Base-by-base conservation (phyloP, 805 yeast genomes). In the Candida fluviatilis region DNA sequence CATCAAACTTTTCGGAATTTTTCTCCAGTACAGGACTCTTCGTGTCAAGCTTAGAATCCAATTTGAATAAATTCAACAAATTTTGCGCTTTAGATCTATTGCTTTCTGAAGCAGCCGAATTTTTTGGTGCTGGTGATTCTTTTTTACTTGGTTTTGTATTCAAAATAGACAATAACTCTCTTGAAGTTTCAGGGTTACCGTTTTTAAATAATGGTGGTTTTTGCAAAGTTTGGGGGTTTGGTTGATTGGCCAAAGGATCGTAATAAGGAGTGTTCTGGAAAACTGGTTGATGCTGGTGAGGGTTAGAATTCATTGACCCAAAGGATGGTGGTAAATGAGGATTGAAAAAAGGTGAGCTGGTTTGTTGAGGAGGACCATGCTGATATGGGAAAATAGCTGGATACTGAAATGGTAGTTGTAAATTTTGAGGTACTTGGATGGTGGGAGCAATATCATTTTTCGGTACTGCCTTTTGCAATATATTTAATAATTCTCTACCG, bases 401-500 rank as follows among this genome's bases (percentile, higher is more conserved):
- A 19, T 19, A 18, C 15, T 31, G 34, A 19, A 31, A 18, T 17
- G 34, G 25, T 16, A 31, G 7, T 19, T 31, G 34, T 25, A 25
- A 36, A 16, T 28, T 40, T 28, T 14, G 19, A 23, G 36, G 36
- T 23, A 24, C 26, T 38, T 18, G 35, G 14, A 13, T 24, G 5
- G 25, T 31, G 5, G 34, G 34, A 5, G 34, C 37, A 13, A 5
- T 26, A 25, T 16, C 30, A 15, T 35, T 34, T 23, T 32, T 37
- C 6, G 48, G 48, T n/a, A 36, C 36, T 6, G 64, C 64, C 11
- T 66, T 65, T 43, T 67, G 72, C 42, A 84, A 66, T 55, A 83
- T 71, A 44, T 82, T 76, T 50, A 84, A 70, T 40, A 84, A 58
- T 37, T 82, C 91, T 68, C 91, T 80, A 24, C 93, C 93, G 1